These are phyloP conservation scores for Skeletonema marinoi DNA, from an alignment of 108 stramenopile species.

Conservation along the genomic window DNA sequence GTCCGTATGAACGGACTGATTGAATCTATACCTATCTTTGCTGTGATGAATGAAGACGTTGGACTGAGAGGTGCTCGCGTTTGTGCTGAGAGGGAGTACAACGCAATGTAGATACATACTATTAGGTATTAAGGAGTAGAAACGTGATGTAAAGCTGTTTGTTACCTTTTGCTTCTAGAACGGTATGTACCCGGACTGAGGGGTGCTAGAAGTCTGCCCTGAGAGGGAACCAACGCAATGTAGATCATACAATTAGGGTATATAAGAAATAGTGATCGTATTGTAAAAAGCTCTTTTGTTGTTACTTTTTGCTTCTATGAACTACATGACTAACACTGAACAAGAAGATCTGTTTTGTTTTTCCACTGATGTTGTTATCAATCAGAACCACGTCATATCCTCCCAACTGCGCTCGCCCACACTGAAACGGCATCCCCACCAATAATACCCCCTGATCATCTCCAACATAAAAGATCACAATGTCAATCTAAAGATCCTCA, in stretches of 20 bases:
- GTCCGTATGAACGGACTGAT: constrained; percentile 84
- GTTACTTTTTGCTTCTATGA: not conserved
- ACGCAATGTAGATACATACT: not conserved
- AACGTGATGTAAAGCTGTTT: not conserved
- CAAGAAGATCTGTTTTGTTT: not conserved
- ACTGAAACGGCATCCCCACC: not conserved
- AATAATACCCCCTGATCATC: not conserved
- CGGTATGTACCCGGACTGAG: constrained; percentile 64
- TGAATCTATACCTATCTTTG: constrained; percentile 80
- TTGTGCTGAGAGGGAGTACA: constrained; percentile 52
- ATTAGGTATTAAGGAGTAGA: not conserved
- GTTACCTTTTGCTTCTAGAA: not conserved
- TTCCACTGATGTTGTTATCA: not conserved
- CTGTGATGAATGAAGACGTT: constrained; percentile 93
- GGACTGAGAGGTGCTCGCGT: constrained; percentile 90
- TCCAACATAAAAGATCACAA: not conserved
- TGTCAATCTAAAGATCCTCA: constrained; percentile 82
- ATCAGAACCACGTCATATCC: not conserved
- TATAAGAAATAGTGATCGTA: not conserved
- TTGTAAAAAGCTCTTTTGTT: not conserved
- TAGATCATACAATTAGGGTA: not conserved
- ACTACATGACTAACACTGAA: not conserved
- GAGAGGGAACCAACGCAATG: constrained; percentile 32
- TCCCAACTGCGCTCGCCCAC: not conserved
- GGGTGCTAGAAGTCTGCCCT: constrained; percentile 70